phyloP scores from a whole-genome alignment of 305 asterid genomes.

The Plantago coronopus region DNA sequence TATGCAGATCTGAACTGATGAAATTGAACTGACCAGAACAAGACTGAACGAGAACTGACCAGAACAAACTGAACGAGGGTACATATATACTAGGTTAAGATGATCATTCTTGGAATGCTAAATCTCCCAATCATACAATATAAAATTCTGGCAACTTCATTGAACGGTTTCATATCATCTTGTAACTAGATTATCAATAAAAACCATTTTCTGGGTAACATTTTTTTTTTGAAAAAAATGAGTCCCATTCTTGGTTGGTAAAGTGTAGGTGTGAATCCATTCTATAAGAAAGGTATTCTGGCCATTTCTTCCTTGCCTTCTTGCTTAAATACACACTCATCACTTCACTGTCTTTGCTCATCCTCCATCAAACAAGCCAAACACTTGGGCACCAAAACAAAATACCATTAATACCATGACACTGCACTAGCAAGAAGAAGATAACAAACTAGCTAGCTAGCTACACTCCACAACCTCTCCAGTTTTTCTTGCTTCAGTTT shows the following conservation, averaged over 20 bases:
- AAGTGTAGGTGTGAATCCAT: conserved; percentile 28
- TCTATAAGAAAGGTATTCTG: conserved; percentile 15
- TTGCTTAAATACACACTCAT: conserved; percentile 2
- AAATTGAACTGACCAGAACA: too few species aligned
- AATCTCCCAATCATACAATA: too few species aligned
- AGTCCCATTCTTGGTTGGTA: conserved; percentile 16
- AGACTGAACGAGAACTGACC: too few species aligned
- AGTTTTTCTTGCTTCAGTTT: not conserved
- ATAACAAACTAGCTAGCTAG: not conserved
- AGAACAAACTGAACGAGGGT: too few species aligned
- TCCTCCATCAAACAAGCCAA: conserved; percentile 1
- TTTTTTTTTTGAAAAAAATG: too few species aligned
- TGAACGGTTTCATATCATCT: too few species aligned
- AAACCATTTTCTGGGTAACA: too few species aligned
- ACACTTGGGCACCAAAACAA: not conserved
- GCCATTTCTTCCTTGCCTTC: conserved; percentile 22
- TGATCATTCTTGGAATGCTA: too few species aligned
- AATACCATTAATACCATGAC: not conserved
- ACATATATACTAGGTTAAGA: too few species aligned
- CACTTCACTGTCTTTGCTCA: conserved; percentile 3
- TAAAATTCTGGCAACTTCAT: too few species aligned
- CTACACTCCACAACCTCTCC: not conserved
- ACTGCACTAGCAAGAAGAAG: not conserved
- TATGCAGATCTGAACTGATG: too few species aligned
- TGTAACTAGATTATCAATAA: too few species aligned